These are phyloP conservation scores for Boletus rubroflammeus DNA, from an alignment of 768 basidiomycete genomes.

Conservation along the genomic window DNA sequence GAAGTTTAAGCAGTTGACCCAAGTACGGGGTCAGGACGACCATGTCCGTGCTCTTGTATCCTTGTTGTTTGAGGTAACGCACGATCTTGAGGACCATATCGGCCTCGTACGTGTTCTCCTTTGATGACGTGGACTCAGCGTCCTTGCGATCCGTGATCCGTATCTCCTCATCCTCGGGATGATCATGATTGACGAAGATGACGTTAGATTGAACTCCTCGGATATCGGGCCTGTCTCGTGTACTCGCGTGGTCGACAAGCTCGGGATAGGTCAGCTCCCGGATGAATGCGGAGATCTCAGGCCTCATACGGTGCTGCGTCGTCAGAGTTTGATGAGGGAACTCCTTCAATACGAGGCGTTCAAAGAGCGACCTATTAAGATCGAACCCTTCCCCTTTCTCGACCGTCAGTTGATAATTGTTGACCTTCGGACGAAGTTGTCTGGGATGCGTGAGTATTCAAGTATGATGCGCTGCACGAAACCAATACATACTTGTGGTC, in stretches of 20 bases:
- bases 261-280: slow-evolving; percentile 65
- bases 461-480: neutral
- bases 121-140: slow-evolving; percentile 47
- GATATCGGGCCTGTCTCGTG: slow-evolving; percentile 47
- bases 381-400: slow-evolving; percentile 70
- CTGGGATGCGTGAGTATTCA: slow-evolving; percentile 30
- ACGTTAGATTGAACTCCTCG: slow-evolving; percentile 56
- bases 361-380: slow-evolving; percentile 65
- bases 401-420: slow-evolving; percentile 58
- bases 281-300: slow-evolving; percentile 66
- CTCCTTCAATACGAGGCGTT: slow-evolving; percentile 57
- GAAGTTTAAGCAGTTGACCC: slow-evolving; percentile 56
- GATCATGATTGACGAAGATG: slow-evolving; percentile 56
- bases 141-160: slow-evolving; percentile 47
- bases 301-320: slow-evolving; percentile 70
- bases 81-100: slow-evolving; percentile 66
- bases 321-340: slow-evolving; percentile 59
- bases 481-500: slow-evolving; percentile 56
- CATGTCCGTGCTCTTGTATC: slow-evolving; percentile 56
- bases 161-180: slow-evolving; percentile 50
- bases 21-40: slow-evolving; percentile 70
- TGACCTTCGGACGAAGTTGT: slow-evolving; percentile 72
- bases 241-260: slow-evolving; percentile 53
- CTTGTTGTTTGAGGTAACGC: slow-evolving; percentile 64
- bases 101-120: slow-evolving; percentile 59